These are phyloP conservation scores for Pistacia integerrima DNA, from an alignment of 345 rosid species.

Conservation along the genomic window DNA sequence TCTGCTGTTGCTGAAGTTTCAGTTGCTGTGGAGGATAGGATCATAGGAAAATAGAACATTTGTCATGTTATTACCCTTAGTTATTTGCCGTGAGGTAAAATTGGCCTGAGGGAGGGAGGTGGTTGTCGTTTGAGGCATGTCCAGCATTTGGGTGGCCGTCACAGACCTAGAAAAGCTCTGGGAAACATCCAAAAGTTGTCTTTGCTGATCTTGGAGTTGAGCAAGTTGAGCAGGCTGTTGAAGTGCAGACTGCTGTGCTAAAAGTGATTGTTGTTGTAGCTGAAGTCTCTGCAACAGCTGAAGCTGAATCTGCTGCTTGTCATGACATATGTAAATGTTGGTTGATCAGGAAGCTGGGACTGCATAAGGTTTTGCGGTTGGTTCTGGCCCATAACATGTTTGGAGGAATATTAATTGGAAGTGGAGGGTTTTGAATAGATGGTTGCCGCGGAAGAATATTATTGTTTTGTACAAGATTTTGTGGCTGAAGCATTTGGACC, in stretches of 20 bases:
- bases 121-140: constrained; percentile 43
- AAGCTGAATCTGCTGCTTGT: constrained; percentile 57
- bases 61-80: constrained; percentile 35
- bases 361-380: constrained; percentile 46
- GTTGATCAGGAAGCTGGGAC: constrained; percentile 48
- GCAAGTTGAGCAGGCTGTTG: constrained; percentile 47
- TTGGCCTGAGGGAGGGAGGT: constrained; percentile 44
- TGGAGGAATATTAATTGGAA: constrained; percentile 50
- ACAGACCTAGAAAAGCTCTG: constrained; percentile 54
- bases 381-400: constrained; percentile 41
- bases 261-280: constrained; percentile 55
- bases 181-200: constrained; percentile 52
- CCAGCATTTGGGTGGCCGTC: constrained; percentile 42
- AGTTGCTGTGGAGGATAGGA: constrained; percentile 40
- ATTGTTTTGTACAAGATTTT: constrained; percentile 36
- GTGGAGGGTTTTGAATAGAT: constrained; percentile 45
- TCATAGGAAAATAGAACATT: constrained; percentile 42
- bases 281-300: constrained; percentile 83
- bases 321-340: constrained; percentile 49
- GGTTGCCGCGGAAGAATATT: constrained; percentile 48
- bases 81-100: constrained; percentile 39
- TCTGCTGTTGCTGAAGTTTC: constrained; percentile 52
- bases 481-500: constrained; percentile 56
- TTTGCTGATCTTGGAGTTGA: constrained; percentile 56
- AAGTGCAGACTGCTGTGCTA: constrained; percentile 46